phyloP scores from a whole-genome alignment of 2,329 filamentous ascomycete species.

The Penicillium fuscoglaucum region DNA sequence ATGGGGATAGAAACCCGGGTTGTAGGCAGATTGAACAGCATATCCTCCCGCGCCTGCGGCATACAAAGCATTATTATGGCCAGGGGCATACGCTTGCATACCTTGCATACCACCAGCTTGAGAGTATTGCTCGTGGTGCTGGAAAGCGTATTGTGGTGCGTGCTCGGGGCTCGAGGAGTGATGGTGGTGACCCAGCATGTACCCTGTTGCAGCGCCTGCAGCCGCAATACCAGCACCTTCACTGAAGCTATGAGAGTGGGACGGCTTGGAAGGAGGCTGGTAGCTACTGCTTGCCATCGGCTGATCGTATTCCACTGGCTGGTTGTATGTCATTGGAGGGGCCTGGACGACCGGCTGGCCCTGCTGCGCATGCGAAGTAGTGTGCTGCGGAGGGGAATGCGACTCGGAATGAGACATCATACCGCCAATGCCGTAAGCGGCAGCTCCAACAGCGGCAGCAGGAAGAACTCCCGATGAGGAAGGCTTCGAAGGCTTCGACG shows the following conservation, averaged over 20 bases:
- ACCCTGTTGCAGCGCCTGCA: conserved; percentile 45
- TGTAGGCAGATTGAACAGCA: conserved; percentile 34
- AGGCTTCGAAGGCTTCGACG: conserved; percentile 30
- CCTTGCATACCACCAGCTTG: conserved; percentile 16
- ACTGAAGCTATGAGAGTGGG: conserved; percentile 34
- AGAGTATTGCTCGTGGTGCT: conserved; percentile 30
- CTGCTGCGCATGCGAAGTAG: conserved; percentile 21
- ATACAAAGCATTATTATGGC: conserved; percentile 46
- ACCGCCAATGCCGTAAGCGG: conserved; percentile 46
- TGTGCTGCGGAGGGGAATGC: conserved; percentile 13
- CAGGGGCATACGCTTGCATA: conserved; percentile 10
- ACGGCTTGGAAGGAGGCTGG: conserved; percentile 24
- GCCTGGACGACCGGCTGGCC: background rate
- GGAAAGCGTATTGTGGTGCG: conserved; percentile 34
- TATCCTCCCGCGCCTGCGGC: conserved; percentile 41
- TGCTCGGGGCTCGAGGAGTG: conserved; percentile 32
- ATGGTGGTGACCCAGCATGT: conserved; percentile 40
- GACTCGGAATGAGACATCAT: conserved; percentile 28
- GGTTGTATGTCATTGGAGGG: background rate
- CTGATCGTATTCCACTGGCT: background rate
- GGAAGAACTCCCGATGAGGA: conserved; percentile 34
- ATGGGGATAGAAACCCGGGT: conserved; percentile 35
- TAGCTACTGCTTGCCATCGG: conserved; percentile 15
- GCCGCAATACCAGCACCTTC: conserved; percentile 41
- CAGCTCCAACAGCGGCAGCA: conserved; percentile 33